phyloP scores from a whole-genome alignment of 2,329 filamentous ascomycete species.

The Pestalotiopsis sp. region DNA sequence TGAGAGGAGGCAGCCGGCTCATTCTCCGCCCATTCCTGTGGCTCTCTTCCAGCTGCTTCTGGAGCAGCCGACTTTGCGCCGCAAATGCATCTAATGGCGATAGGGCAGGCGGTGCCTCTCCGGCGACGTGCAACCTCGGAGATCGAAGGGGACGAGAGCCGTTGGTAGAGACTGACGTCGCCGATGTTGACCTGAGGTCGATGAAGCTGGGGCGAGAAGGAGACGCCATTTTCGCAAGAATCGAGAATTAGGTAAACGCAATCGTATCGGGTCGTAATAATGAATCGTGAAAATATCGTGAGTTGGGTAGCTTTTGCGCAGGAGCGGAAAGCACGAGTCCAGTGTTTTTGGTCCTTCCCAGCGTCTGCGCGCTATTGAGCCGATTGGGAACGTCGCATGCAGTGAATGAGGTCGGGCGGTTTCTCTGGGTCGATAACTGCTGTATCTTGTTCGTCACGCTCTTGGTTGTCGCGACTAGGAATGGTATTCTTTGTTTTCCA shows the following conservation, averaged over 20 bases:
- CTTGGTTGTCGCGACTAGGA: not conserved
- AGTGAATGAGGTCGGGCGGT: not conserved
- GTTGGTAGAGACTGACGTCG: slow-evolving; percentile 47
- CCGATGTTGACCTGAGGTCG: slow-evolving; percentile 62
- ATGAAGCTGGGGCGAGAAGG: slow-evolving; percentile 57
- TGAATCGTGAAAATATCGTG: not conserved
- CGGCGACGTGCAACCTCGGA: slow-evolving; percentile 76
- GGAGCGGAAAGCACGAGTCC: not conserved
- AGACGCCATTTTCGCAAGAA: slow-evolving; percentile 45
- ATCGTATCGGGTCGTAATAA: not conserved
- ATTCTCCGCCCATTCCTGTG: slow-evolving; percentile 75
- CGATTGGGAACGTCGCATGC: slow-evolving; percentile 5
- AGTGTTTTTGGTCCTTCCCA: not conserved
- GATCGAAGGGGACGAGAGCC: slow-evolving; percentile 64
- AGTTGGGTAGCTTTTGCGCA: not conserved
- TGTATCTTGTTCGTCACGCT: too few relatives aligned
- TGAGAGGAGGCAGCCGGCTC: slow-evolving; percentile 82
- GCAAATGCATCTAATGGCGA: slow-evolving; percentile 96
- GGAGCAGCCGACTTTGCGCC: slow-evolving; percentile 84
- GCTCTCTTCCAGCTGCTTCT: slow-evolving; percentile 82
- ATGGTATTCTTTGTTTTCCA: not conserved
- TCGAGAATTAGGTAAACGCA: not conserved
- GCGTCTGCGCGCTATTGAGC: not conserved
- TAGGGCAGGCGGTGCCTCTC: slow-evolving; percentile 83
- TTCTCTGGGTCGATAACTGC: not conserved